Conservation (phyloP, 257 asterid genomes). For the Solanum peruvianum region DNA sequence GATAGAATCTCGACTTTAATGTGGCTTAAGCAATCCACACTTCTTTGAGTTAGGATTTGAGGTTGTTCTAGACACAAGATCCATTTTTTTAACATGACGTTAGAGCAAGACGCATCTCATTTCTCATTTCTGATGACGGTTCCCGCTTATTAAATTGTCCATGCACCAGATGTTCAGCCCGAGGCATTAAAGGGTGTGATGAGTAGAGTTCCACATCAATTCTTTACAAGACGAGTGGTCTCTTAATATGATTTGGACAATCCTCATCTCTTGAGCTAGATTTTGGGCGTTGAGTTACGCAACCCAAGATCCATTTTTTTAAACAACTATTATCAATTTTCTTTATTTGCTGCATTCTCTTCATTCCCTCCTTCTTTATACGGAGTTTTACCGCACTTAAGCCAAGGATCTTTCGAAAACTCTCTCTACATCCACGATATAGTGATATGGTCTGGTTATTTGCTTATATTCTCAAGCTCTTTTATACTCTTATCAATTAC, state of each 20-base stretch:
- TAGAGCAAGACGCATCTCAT: background rate
- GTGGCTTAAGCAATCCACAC: background rate
- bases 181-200: background rate
- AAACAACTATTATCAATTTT: too few species aligned
- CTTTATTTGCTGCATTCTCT: too few species aligned
- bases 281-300: too few species aligned
- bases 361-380: too few species aligned
- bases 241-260: too few species aligned
- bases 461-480: background rate
- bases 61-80: background rate
- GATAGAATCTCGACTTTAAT: background rate
- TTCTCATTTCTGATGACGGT: background rate
- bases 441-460: background rate
- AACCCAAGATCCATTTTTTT: too few species aligned
- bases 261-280: background rate
- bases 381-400: too few species aligned
- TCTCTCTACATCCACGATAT: too few species aligned
- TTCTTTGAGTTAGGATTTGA: background rate
- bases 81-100: background rate
- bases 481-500: background rate
- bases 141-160: background rate
- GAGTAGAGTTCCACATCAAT: background rate
- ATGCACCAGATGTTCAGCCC: background rate
- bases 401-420: too few species aligned
- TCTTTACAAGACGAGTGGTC: background rate